Evolutionary conservation across 2,329 filamentous ascomycete genomes (phyloP).

Genomic region (Nemania diffusa): DNA sequence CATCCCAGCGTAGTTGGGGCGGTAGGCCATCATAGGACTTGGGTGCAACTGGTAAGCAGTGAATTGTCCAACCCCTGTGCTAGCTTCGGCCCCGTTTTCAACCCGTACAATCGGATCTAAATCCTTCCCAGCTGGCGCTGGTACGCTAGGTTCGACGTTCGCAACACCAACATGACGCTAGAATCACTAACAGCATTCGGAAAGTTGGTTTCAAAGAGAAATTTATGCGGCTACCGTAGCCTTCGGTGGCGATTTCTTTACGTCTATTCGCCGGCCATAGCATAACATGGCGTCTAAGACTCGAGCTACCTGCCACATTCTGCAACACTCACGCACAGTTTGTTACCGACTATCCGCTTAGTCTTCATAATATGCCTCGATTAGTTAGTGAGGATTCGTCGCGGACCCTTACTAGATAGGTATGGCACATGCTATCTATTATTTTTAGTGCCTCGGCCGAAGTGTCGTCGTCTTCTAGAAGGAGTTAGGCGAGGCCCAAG

Average conservation of each 20-base stretch:
- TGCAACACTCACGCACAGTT: neutral
- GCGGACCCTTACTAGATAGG: neutral
- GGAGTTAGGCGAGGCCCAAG: neutral
- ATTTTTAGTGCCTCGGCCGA: neutral
- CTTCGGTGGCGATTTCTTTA: neutral
- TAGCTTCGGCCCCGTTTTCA: slow-evolving; percentile 19
- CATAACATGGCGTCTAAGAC: neutral
- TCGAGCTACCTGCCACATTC: neutral
- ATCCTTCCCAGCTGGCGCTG: slow-evolving; percentile 1
- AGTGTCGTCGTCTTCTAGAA: neutral
- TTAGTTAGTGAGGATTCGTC: neutral
- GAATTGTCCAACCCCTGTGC: neutral
- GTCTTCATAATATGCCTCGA: neutral
- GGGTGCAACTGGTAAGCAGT: neutral
- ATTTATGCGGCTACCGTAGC: neutral
- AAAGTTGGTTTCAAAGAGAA: neutral
- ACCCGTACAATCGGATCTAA: slow-evolving; percentile 27
- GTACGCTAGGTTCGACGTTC: neutral
- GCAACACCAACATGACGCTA: slow-evolving; percentile 6
- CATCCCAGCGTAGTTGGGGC: neutral
- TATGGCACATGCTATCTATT: neutral
- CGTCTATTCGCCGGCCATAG: neutral
- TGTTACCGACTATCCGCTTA: neutral
- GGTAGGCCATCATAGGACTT: neutral
- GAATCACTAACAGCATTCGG: slow-evolving; percentile 22